phyloP scores from a whole-genome alignment of 148 eudicot genomes.

The Camellia lanceoleosa region DNA sequence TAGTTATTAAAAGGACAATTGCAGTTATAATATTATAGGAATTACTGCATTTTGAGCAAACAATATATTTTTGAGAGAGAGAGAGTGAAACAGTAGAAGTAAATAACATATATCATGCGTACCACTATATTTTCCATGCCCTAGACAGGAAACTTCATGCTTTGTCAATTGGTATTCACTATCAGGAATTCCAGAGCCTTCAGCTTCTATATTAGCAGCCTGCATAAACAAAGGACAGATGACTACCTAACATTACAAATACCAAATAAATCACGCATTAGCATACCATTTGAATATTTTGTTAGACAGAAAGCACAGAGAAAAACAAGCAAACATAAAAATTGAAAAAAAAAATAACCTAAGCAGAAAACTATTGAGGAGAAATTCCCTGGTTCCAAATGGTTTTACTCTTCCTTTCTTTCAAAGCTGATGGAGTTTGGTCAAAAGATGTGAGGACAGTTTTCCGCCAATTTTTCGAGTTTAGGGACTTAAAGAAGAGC shows the following conservation, averaged over 20 bases:
- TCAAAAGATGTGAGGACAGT: too few species aligned
- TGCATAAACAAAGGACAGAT: slow-evolving; percentile 31
- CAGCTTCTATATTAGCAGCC: slow-evolving; percentile 74
- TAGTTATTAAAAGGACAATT: neutral
- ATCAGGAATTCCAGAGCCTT: slow-evolving; percentile 52
- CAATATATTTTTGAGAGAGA: neutral
- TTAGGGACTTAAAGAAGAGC: too few species aligned
- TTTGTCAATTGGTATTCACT: slow-evolving; percentile 50
- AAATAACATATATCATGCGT: slow-evolving; percentile 8
- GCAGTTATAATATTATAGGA: neutral
- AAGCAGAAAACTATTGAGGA: too few species aligned
- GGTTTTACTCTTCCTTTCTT: too few species aligned
- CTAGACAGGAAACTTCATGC: slow-evolving; percentile 42
- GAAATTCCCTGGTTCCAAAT: too few species aligned
- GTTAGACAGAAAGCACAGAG: neutral
- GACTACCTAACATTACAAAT: slow-evolving; percentile 1
- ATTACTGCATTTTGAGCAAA: slow-evolving; percentile 4
- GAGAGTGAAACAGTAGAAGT: slow-evolving; percentile 9
- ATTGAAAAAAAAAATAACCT: neutral
- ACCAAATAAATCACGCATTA: neutral
- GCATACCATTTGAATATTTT: neutral
- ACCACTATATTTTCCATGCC: slow-evolving; percentile 71
- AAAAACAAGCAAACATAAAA: neutral
- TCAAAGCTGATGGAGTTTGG: too few species aligned
- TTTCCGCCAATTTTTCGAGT: too few species aligned